A percentile compares a stretch with the other conserved stretches of the same genome.
Conservation (phyloP, 1,139 yeast genomes). For the Taiozyma sp. region DNA sequence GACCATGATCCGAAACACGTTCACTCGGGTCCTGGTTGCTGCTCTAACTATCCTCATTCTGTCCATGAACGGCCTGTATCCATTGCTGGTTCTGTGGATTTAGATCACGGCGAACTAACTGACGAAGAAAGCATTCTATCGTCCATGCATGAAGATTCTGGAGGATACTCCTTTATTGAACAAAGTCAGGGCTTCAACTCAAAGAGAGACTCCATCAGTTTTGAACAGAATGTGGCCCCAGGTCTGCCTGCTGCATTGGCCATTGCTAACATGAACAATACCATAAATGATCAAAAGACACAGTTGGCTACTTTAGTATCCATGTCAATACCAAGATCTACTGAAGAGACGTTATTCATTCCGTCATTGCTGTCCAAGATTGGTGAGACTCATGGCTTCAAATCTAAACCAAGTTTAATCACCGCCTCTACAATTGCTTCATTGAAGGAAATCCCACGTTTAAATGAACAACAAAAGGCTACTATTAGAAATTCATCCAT, state of each 20-base stretch:
- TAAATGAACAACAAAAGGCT: conserved; percentile 19
- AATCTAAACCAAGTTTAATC: conserved; percentile 60
- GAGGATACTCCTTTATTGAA: background rate
- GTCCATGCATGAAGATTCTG: conserved; percentile 6
- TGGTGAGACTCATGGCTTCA: conserved; percentile 66
- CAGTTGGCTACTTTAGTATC: conserved; percentile 67
- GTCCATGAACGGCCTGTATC: conserved; percentile 63
- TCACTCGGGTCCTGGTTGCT: conserved; percentile 53
- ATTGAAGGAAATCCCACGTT: conserved; percentile 45
- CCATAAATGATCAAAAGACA: conserved; percentile 36
- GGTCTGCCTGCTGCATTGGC: conserved; percentile 70
- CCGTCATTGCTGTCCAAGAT: conserved; percentile 67
- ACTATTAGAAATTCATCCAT: conserved; percentile 23
- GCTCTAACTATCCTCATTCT: conserved; percentile 48
- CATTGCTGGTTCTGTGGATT: conserved; percentile 52
- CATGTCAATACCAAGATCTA: conserved; percentile 67
- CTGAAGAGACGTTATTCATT: conserved; percentile 70
- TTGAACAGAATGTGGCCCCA: conserved; percentile 67
- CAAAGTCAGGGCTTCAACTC: background rate
- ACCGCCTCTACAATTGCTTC: conserved; percentile 70
- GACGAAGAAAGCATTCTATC: conserved; percentile 40
- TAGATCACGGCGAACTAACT: conserved; percentile 38
- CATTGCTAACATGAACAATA: conserved; percentile 37
- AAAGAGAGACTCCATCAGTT: conserved; percentile 11
- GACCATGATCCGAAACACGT: conserved; percentile 34